Evolutionary conservation across 2,329 filamentous ascomycete genomes (phyloP).

Genomic region (Lachnellula occidentalis): DNA sequence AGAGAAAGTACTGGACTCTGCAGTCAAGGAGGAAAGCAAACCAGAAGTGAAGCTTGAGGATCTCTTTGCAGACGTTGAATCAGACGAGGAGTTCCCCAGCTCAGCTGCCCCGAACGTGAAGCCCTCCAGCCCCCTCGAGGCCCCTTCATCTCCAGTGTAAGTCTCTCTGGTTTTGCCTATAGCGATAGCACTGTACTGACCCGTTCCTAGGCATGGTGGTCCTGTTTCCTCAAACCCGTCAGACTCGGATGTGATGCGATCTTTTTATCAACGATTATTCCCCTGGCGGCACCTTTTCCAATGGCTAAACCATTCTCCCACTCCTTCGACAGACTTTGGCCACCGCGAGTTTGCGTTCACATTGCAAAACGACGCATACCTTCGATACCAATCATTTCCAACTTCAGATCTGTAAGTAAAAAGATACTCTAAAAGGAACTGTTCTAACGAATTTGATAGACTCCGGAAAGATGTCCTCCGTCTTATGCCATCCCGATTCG

Average conservation of each 20-base stretch:
- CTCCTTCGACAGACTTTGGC: slow-evolving; percentile 79
- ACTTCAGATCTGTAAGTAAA: slow-evolving; percentile 54
- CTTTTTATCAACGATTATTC: slow-evolving; percentile 93
- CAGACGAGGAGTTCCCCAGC: slow-evolving; percentile 56
- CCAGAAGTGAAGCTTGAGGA: slow-evolving; percentile 52
- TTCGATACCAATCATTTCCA: slow-evolving; percentile 81
- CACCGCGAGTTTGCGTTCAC: slow-evolving; percentile 97
- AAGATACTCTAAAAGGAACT: background rate
- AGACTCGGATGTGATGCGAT: slow-evolving; percentile 81
- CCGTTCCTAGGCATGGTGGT: slow-evolving; percentile 28
- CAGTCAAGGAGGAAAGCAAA: slow-evolving; percentile 23
- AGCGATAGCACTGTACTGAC: slow-evolving; percentile 4
- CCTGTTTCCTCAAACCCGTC: slow-evolving; percentile 46
- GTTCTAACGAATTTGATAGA: slow-evolving; percentile 37
- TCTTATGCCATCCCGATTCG: slow-evolving; percentile 87
- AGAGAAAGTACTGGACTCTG: background rate
- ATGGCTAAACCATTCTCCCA: slow-evolving; percentile 92
- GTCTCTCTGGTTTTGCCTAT: slow-evolving; percentile 12
- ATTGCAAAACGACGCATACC: slow-evolving; percentile 84
- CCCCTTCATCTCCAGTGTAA: slow-evolving; percentile 41
- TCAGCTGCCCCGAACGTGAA: slow-evolving; percentile 37
- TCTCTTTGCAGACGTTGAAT: slow-evolving; percentile 53
- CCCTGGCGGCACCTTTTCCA: slow-evolving; percentile 93
- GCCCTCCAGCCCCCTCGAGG: slow-evolving; percentile 38
- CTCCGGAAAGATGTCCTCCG: slow-evolving; percentile 88